Base-by-base conservation (phyloP, 1,139 yeast genomes). In the Geotrichum restrictum region DNA sequence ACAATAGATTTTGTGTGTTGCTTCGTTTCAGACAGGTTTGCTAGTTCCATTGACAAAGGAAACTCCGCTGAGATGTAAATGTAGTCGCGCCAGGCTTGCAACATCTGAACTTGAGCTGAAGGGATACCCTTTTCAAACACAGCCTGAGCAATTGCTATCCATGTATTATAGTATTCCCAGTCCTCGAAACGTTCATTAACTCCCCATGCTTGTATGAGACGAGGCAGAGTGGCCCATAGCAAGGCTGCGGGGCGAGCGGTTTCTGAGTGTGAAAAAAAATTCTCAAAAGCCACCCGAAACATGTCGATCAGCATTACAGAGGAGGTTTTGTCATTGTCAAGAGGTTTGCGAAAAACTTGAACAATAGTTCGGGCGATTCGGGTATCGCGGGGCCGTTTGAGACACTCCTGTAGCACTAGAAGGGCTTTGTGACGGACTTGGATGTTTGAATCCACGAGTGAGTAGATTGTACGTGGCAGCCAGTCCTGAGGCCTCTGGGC, bases 401-500 rank as follows among this genome's bases (percentile, higher is more conserved):
- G 59, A 39, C 61, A 58, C 13, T 59, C 63, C 45, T 59, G 60
- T 4, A 58, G 46, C 3, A 62, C 60, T 13, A 43, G 42, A 16
- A 60, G 49, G 0, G 66, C 62, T 29, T 56, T 54, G 32, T 57
- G 58, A 7, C 63, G 60, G 16, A 62, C 57, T 10, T 53, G 49
- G 3, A 57, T 41, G 38, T 51, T 59, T 5, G 53, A 44, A 43
- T 61, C 62, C 14, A 58, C 53, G 32, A 62, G 51, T 6, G 58
- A 56, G 29, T 52, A 52, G 21, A 63, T 44, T 14, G 60, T 51
- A 13, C 52, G 51, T 2, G 65, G 64, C 18, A 63, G 50, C 66
- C 66, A 63, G 21, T 56, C 59, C 21, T 55, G 51, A 5, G 53
- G 57, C 31, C 60, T 54, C 13, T 55, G 42, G 14, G 57, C 43